Base-by-base conservation (phyloP, 2,329 filamentous ascomycete species). In the Cephalotrichum gorgonifer region DNA sequence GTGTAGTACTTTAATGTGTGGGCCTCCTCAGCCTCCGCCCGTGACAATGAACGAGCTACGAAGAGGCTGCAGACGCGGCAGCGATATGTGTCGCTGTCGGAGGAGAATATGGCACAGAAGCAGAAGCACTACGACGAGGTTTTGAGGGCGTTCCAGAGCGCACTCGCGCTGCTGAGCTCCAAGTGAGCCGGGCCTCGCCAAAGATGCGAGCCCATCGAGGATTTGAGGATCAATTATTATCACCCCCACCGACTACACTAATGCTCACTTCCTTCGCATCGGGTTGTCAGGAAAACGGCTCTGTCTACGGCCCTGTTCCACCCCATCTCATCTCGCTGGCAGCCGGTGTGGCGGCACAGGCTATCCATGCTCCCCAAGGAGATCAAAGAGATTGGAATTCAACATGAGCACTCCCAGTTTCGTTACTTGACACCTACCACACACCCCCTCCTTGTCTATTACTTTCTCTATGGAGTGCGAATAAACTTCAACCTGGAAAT, bases 61-160 rank as follows among this genome's bases (percentile, higher is more conserved):
- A 91, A 91, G 64, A 81, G 89, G 49, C 73, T 95, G 43, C 85
- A 84, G 59, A 96, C 90, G 2, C 81, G 89, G 53, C 81, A 85
- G 62, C 74, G 80, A 52, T 86, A 84, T 62, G 87, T 95, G 27
- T 79, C 84, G 53, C 72, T 88, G 41, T 79, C 84, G 0, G 90
- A 95, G 62, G 71, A 79, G 35, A 76, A 73, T 25, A 72, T 95
- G 50, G 79, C 81, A 48, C 75, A 83, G 55, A 93, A 85, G 61
- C 85, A 89, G 59, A 74, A 83, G 52, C 89, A 95, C 58, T 87
- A 53, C 23, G 50, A 53, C 14, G 74, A 81, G 57, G 80, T 83
- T 49, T 75, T 83, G 9, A 70, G 72, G 45, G 79, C 79, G 20
- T 83, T 83, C 60, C 76, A 82, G 58, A 79, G 72, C 56, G 79